phyloP scores from a whole-genome alignment of 2,329 filamentous ascomycete species.

The Rutstroemia sp. region DNA sequence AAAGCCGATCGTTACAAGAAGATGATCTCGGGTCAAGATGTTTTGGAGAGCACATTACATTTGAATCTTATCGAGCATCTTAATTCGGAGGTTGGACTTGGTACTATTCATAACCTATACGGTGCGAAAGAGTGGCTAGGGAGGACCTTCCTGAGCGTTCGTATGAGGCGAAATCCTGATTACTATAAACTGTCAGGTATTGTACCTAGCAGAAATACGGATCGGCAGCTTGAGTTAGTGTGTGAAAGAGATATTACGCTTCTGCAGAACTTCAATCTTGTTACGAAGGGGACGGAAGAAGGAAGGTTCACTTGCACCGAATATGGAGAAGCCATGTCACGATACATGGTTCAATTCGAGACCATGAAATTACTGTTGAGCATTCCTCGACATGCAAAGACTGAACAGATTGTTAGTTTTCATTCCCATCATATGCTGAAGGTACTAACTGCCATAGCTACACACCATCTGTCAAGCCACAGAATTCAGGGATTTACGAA shows the following conservation, averaged over 20 bases:
- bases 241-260: conserved; percentile 61
- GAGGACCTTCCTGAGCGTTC: conserved; percentile 71
- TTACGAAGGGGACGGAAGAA: conserved; percentile 37
- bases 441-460: conserved; percentile 42
- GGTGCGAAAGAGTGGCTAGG: conserved; percentile 68
- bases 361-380: conserved; percentile 68
- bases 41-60: conserved; percentile 72
- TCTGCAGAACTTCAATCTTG: conserved; percentile 53
- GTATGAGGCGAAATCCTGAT: conserved; percentile 61
- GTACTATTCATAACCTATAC: conserved; percentile 57
- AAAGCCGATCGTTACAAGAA: conserved; percentile 61
- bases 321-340: conserved; percentile 74
- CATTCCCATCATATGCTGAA: neutral
- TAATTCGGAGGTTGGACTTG: conserved; percentile 75
- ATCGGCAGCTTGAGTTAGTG: conserved; percentile 61
- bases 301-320: conserved; percentile 52
- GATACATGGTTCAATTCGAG: conserved; percentile 71
- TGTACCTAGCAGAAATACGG: conserved; percentile 41
- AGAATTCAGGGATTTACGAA: conserved; percentile 66
- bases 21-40: conserved; percentile 65
- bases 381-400: conserved; percentile 51
- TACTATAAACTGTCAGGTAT: conserved; percentile 61
- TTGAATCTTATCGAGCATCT: conserved; percentile 74
- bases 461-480: conserved; percentile 57
- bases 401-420: conserved; percentile 59